phyloP scores from a whole-genome alignment of 2,329 filamentous ascomycete species.

The Colletotrichum abscissum region DNA sequence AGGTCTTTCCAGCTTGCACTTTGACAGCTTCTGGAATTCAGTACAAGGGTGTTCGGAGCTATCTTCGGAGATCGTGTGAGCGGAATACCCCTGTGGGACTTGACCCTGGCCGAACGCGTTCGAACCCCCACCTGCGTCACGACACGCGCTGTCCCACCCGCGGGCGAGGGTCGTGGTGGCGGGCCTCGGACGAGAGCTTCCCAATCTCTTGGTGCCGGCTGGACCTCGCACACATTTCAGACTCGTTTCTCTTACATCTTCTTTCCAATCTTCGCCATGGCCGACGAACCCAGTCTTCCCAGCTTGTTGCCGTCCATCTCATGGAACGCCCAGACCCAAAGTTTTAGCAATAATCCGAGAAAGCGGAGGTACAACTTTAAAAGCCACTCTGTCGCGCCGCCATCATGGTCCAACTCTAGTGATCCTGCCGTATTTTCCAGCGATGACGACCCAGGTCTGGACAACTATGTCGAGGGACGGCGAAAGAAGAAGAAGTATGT shows the following conservation, averaged over 20 bases:
- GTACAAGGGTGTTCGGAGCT: constrained; percentile 23
- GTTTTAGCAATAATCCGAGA: constrained; percentile 51
- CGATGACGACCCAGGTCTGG: constrained; percentile 75
- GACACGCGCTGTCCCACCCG: constrained; percentile 26
- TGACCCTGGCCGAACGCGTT: constrained; percentile 17
- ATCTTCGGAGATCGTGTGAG: constrained; percentile 31
- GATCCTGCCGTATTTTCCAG: constrained; percentile 79
- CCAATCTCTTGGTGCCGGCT: constrained; percentile 5
- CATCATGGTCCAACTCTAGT: constrained; percentile 69
- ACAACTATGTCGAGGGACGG: constrained; percentile 69
- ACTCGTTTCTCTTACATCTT: not conserved
- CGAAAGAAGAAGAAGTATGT: constrained; percentile 72
- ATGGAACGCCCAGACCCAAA: constrained; percentile 52
- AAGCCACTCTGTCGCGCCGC: constrained; percentile 41
- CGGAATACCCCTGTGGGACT: constrained; percentile 4
- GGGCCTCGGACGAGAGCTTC: constrained; percentile 18
- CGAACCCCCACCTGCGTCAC: constrained; percentile 28
- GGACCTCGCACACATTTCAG: not conserved
- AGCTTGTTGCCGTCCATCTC: constrained; percentile 48
- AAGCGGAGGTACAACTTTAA: constrained; percentile 50
- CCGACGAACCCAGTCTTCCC: constrained; percentile 56
- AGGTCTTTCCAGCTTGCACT: too few relatives aligned
- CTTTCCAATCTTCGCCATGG: constrained; percentile 40
- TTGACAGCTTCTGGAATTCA: too few relatives aligned
- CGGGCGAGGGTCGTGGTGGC: constrained; percentile 18